Evolutionary conservation across 2,329 filamentous ascomycete species (phyloP).

Genomic region (Fusarium sp.): DNA sequence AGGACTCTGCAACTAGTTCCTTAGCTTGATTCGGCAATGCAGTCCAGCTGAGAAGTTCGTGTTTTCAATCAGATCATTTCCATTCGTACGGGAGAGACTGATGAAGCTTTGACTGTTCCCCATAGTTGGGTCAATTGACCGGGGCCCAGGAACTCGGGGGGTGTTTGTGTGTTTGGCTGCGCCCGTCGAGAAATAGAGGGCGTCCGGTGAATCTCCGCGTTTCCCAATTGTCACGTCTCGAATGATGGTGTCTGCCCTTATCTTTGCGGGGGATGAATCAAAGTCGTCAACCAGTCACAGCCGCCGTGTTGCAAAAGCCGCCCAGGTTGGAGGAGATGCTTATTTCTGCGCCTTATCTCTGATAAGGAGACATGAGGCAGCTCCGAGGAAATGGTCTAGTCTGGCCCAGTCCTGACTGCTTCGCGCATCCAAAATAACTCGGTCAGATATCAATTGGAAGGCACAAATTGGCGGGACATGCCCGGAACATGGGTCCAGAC

Average conservation of each 20-base stretch:
- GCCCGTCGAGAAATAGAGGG: constrained; percentile 19
- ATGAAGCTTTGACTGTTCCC: background rate
- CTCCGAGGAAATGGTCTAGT: constrained; percentile 38
- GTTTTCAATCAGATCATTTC: constrained; percentile 30
- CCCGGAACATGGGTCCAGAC: background rate
- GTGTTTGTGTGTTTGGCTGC: background rate
- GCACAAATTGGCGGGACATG: background rate
- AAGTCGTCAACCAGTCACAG: constrained; percentile 24
- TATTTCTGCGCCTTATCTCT: constrained; percentile 37
- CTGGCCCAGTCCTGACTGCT: constrained; percentile 17
- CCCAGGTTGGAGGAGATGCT: background rate
- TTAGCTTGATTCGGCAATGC: background rate
- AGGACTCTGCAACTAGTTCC: background rate
- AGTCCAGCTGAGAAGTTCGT: background rate
- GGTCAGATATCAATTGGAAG: background rate
- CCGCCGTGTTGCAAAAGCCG: constrained; percentile 23
- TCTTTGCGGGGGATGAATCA: constrained; percentile 26
- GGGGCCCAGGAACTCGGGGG: background rate
- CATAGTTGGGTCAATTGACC: too few relatives aligned
- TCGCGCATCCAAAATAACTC: constrained; percentile 24
- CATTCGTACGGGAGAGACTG: constrained; percentile 12
- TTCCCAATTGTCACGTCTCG: background rate
- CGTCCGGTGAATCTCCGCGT: constrained; percentile 11
- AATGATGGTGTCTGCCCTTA: constrained; percentile 12
- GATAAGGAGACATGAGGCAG: constrained; percentile 18